Base-by-base conservation (phyloP, 371 early-diverging fungal species). In the Rhizomucor pusillus region DNA sequence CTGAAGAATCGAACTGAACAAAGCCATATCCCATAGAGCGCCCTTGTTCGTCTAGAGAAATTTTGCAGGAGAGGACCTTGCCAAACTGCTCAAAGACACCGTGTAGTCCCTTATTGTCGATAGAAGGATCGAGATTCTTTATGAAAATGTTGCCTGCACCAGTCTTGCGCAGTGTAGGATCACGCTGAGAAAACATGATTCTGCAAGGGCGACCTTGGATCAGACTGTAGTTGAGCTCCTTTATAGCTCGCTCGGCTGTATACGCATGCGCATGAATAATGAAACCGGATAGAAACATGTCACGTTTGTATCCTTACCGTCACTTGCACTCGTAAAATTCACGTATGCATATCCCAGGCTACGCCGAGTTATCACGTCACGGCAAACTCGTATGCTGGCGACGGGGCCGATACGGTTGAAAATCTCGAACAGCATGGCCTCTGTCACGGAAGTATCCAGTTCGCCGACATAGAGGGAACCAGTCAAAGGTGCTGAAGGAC, bases 141-240 rank as follows among this genome's bases (percentile, higher is more conserved):
- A 99, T 99, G 75, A 99, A 97, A 66, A 99, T 90, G 84, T 99
- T 99, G 60, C 97, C 98, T 41, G 83, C 77, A 34, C 97, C 96
- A 52, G 87, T 84, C 66, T 86, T 86, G 72, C 98, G 95, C 59
- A 92, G 78, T 54, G 94, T 79, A 36, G 98, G 98, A 81, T 98
- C 97, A 60, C 98, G 91, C 81, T 98, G 95, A 55, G 94, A 94
- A 97, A 97, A 97, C 98, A 98, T 98, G 76, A 98, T 95, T 61
- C 98, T 93, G 85, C 97, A 95, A 40, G 94, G 84, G 56, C 88
- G 84, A 62, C 91, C 94, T 80, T 92, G 93, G 78, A 98, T 87
- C 68, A 82, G 69, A 50, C 91, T 87, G 77, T 95, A 97, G 89
- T 98, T 98, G 54, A 98, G 80, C 45, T 85, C 62, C 58, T 97